Evolutionary conservation across 2,329 filamentous ascomycete species (phyloP).

Genomic region (Trichoderma semiorbis): DNA sequence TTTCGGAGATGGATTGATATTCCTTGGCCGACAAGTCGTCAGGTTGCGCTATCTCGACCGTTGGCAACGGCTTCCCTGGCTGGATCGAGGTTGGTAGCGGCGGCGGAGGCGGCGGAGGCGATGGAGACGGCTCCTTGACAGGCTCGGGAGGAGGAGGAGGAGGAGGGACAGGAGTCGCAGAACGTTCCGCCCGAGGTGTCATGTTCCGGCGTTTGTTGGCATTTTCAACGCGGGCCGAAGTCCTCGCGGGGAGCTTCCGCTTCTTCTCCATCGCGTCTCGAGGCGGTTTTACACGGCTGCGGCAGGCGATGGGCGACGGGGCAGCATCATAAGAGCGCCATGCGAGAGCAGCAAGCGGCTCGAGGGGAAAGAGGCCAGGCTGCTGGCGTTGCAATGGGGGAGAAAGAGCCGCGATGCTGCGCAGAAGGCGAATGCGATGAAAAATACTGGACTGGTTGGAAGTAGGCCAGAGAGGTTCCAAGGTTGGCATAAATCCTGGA

Average conservation of each 20-base stretch:
- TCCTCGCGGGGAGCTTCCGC: conserved; percentile 61
- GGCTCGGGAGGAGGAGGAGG: conserved; percentile 30
- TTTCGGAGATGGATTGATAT: conserved; percentile 71
- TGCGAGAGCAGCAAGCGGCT: conserved; percentile 23
- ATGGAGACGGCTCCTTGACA: conserved; percentile 30
- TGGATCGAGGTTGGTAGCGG: conserved; percentile 60
- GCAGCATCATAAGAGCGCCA: conserved; percentile 33
- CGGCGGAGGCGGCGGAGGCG: conserved; percentile 29
- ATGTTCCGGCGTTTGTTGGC: conserved; percentile 57
- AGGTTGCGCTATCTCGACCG: conserved; percentile 63
- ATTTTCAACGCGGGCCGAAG: conserved; percentile 58
- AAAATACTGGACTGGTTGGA: neutral
- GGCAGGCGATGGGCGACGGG: conserved; percentile 17
- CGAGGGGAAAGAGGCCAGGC: neutral
- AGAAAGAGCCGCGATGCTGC: neutral
- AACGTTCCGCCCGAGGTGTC: conserved; percentile 53
- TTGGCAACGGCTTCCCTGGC: conserved; percentile 67
- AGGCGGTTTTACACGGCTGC: conserved; percentile 17
- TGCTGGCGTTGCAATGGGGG: neutral
- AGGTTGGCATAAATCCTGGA: conserved; percentile 8
- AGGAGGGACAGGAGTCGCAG: conserved; percentile 43
- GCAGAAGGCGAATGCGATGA: conserved; percentile 4
- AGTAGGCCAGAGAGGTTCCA: neutral
- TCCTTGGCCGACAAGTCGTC: conserved; percentile 60
- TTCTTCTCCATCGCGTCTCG: conserved; percentile 56